Evolutionary conservation across 805 yeast species (phyloP), one percentile per base, ranked within the genome.

Genomic region (Zygotorulaspora sp.): DNA sequence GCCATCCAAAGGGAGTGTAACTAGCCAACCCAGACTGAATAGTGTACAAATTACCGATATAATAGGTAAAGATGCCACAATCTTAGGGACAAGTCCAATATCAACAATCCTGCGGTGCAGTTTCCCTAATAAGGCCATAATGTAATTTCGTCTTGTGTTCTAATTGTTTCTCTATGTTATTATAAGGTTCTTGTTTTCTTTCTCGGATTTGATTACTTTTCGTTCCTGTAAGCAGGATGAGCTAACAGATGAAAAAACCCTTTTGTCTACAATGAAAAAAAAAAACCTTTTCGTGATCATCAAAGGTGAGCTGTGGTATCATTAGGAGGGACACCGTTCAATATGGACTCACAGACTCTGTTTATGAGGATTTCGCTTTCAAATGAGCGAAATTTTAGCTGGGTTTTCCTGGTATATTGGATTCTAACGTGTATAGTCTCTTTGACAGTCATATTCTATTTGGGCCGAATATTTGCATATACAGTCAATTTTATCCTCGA

Each of bases 321-420:
- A n/a, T n/a, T n/a, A n/a, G n/a, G n/a, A 21, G 23, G 10, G 9
- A 10, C 23, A 21, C 10, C 17, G 15, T n/a, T n/a, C 15, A 41
- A 29, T 16, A 60, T 59, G 63, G 64, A 50, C 26, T 34, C 49
- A 6, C 32, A 52, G 6, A 35, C 57, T 7, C 52, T 54, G 26
- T 64, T 66, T 41, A 55, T 54, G 15, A 50, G 57, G 15, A 50
- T 57, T 2, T 49, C 68, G 1, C 52, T 65, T n/a, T 42, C 55
- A 1, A 48, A 46, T 13, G 48, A 57, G 6, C 44, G 42, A 30
- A 57, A 62, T 40, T 67, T 67, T 44, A 66, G 70, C 48, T 80
- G 86, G 95, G 86, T 85, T 15, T 90, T 89, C 61, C 66, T 89
- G 46, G 81, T 78, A 12, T 88, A 86, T 57, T 87, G 96, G 94